phyloP scores from a whole-genome alignment of 2,329 filamentous ascomycete species.

The Botrytis byssoidea region DNA sequence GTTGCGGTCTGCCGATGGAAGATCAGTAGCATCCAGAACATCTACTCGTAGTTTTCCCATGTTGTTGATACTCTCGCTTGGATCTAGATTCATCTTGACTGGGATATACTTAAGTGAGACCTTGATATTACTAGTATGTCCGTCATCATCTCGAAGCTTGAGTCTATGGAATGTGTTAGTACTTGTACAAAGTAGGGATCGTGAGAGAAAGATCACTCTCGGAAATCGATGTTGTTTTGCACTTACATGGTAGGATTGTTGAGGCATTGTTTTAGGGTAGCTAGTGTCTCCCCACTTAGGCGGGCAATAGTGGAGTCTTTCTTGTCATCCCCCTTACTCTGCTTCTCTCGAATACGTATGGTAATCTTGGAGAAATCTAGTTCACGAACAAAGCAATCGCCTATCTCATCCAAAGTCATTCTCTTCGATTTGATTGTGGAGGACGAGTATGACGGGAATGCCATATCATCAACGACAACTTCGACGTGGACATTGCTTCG shows the following conservation, averaged over 20 bases:
- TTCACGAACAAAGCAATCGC: conserved; percentile 93
- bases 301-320: conserved; percentile 76
- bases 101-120: conserved; percentile 95
- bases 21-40: conserved; percentile 77
- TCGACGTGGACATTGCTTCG: conserved; percentile 76
- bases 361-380: conserved; percentile 95
- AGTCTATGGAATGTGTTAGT: conserved; percentile 84
- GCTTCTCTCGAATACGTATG: conserved; percentile 79
- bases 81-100: conserved; percentile 88
- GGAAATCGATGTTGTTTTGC: conserved; percentile 48
- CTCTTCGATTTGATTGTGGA: conserved; percentile 68
- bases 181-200: conserved; percentile 11
- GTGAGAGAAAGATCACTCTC: conserved; percentile 25
- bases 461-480: conserved; percentile 89
- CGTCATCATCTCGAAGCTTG: conserved; percentile 74
- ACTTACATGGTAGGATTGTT: conserved; percentile 22
- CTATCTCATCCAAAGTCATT: conserved; percentile 83
- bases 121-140: conserved; percentile 73
- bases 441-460: conserved; percentile 84
- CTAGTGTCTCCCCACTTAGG: conserved; percentile 78
- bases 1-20: conserved; percentile 94
- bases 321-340: conserved; percentile 66
- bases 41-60: conserved; percentile 95
- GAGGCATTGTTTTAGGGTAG: conserved; percentile 83
- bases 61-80: conserved; percentile 97